Evolutionary conservation across 2,329 filamentous ascomycete genomes (phyloP), one percentile per base, ranked within the genome.

Genomic region (Aspergillus sp.): DNA sequence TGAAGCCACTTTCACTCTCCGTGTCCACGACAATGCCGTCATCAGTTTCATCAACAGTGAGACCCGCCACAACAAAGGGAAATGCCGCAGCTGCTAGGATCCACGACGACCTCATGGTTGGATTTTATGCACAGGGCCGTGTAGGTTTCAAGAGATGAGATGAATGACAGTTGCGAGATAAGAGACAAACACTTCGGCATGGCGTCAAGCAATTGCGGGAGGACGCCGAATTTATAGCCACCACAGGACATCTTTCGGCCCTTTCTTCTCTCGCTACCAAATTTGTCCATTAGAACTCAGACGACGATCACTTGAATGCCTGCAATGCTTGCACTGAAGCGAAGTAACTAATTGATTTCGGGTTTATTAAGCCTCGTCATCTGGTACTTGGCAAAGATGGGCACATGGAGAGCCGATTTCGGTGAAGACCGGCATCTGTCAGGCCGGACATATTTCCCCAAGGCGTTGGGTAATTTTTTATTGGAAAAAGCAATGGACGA

Each of bases 1-100:
- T 24, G n/a, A 57, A 32, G 49, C 55, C 55, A 24, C 47, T 29
- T 36, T 57, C 55, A 9, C 55, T 49, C 11, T 52, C 49, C 6
- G 51, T 51, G 26, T 58, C 57, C 10, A 58, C 54, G 14, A 50
- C 22, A 36, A 54, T 49, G 50, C 29, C 52, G 32, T 36, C 49
- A 29, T 57, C 55, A 0, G 55, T 57, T n/a, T 57, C 36, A 16
- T 46, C 36, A 14, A 57, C 55, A 20, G 49, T 36, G 18, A 57
- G 22, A 9, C 36, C 36, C 6, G 49, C 22, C 9, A 47, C 55
- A 3, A 14, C 7, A n/a, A 42, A n/a, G 16, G 36, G 36, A 16
- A 42, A 42, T 16, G 14, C 36, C 14, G 36, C 36, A n/a, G 36
- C 36, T n/a, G 36, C 36, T n/a, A 42, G 16, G 16, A 42, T 7